Evolutionary conservation across 1,139 yeast genomes (phyloP).

Genomic region (Suhomyces bolitotheri): DNA sequence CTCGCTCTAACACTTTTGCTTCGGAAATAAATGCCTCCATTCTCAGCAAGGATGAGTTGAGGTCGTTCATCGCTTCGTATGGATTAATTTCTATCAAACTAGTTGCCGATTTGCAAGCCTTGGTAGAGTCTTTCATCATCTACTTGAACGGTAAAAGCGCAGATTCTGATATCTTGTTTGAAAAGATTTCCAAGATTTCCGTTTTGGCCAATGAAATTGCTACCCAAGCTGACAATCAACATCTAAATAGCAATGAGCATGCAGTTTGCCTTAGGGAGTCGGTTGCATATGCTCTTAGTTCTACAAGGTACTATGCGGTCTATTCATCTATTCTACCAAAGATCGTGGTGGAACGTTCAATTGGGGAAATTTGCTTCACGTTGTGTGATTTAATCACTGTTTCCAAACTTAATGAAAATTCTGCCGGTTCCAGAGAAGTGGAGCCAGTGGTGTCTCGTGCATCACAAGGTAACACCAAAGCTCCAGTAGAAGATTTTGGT

Average conservation of each 20-base stretch:
- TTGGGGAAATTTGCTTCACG: constrained; percentile 72
- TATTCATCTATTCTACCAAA: constrained; percentile 68
- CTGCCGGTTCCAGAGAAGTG: constrained; percentile 16
- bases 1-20: constrained; percentile 33
- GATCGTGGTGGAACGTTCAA: constrained; percentile 72
- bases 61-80: constrained; percentile 32
- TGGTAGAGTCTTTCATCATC: constrained; percentile 45
- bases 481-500: constrained; percentile 30
- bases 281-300: constrained; percentile 73
- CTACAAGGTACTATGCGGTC: constrained; percentile 73
- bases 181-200: constrained; percentile 54
- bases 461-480: constrained; percentile 3
- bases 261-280: constrained; percentile 59
- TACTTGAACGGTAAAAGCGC: constrained; percentile 35
- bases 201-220: constrained; percentile 52
- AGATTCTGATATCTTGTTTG: constrained; percentile 51
- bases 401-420: constrained; percentile 47
- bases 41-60: constrained; percentile 27
- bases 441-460: constrained; percentile 5
- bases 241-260: constrained; percentile 37
- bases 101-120: constrained; percentile 48
- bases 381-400: constrained; percentile 67
- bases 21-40: constrained; percentile 26
- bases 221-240: constrained; percentile 38
- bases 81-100: constrained; percentile 49